Evolutionary conservation across 148 eudicot species (phyloP).

Genomic region (Rhododendron williamsianum): DNA sequence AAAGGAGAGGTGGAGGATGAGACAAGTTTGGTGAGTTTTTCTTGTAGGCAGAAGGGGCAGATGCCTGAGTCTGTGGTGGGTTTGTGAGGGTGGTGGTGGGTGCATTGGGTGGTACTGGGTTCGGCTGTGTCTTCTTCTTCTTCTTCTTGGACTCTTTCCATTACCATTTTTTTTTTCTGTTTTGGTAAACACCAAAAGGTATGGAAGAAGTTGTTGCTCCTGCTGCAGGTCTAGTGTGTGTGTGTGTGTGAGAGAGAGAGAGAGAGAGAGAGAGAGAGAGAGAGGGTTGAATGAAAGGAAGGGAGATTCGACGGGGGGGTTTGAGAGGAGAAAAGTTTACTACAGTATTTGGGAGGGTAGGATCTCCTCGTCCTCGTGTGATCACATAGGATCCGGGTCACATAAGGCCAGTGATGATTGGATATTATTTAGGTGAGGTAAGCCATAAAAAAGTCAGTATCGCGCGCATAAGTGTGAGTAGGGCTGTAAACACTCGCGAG

Average conservation of each 20-base stretch:
- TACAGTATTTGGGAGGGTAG: background rate
- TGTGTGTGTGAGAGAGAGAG: too few relatives aligned
- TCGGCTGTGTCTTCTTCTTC: slow-evolving; percentile 53
- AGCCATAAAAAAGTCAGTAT: too few relatives aligned
- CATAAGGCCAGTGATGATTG: background rate
- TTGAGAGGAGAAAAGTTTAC: background rate
- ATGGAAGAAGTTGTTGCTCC: background rate
- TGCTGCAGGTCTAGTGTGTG: background rate
- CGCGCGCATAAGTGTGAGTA: too few relatives aligned
- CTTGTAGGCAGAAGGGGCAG: slow-evolving; percentile 86
- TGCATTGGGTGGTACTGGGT: slow-evolving; percentile 38
- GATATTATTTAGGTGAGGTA: too few relatives aligned
- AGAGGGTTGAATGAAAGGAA: background rate
- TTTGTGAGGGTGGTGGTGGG: slow-evolving; percentile 50
- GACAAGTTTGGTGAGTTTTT: slow-evolving; percentile 75
- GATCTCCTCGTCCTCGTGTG: background rate
- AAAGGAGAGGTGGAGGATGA: slow-evolving; percentile 72
- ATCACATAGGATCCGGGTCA: background rate
- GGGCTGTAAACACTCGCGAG: too few relatives aligned
- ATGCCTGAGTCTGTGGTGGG: slow-evolving; percentile 64
- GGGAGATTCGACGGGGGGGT: background rate
- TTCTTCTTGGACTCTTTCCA: slow-evolving; percentile 53
- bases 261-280: background rate
- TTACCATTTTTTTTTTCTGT: slow-evolving; percentile 19
- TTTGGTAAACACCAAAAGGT: background rate